A percentile compares a stretch with the other conserved stretches of the same genome.
Conservation (phyloP, 2,329 filamentous ascomycete species). For the Nemania sp. region DNA sequence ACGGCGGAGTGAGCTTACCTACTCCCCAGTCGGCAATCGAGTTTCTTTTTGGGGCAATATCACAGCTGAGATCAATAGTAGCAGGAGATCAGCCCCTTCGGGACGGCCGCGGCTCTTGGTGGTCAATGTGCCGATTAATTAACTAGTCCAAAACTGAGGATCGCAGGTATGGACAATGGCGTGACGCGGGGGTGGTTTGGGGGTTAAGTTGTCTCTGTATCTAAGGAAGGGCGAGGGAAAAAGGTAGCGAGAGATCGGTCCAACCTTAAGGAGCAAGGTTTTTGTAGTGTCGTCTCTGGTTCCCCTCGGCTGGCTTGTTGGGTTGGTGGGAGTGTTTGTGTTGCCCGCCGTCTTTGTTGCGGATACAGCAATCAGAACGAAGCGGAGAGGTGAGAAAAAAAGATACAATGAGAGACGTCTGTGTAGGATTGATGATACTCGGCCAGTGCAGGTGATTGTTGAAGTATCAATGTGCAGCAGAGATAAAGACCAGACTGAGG, state of each 20-base stretch:
- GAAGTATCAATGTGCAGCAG: conserved; percentile 14
- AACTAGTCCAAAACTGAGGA: conserved; percentile 1
- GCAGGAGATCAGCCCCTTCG: background rate
- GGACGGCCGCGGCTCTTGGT: conserved; percentile 1
- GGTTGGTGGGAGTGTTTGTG: background rate
- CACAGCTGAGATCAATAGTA: background rate
- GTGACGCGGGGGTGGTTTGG: background rate
- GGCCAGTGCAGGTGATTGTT: background rate
- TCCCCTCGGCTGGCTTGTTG: background rate
- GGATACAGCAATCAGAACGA: background rate
- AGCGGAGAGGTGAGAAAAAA: background rate
- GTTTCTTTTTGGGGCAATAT: background rate
- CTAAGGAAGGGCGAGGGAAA: conserved; percentile 3
- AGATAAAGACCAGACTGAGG: conserved; percentile 22
- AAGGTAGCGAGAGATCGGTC: conserved; percentile 1
- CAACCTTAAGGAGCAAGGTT: conserved; percentile 10
- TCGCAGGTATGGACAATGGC: conserved; percentile 5
- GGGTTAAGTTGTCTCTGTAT: conserved; percentile 1
- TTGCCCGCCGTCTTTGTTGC: background rate
- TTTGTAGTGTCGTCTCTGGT: background rate
- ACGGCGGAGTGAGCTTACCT: background rate
- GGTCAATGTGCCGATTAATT: background rate
- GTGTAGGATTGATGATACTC: background rate
- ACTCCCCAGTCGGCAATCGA: conserved; percentile 6
- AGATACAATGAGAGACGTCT: background rate